Evolutionary conservation across 192 early-diverging fungal genomes (phyloP).

Genomic region (Coemansia sp.): DNA sequence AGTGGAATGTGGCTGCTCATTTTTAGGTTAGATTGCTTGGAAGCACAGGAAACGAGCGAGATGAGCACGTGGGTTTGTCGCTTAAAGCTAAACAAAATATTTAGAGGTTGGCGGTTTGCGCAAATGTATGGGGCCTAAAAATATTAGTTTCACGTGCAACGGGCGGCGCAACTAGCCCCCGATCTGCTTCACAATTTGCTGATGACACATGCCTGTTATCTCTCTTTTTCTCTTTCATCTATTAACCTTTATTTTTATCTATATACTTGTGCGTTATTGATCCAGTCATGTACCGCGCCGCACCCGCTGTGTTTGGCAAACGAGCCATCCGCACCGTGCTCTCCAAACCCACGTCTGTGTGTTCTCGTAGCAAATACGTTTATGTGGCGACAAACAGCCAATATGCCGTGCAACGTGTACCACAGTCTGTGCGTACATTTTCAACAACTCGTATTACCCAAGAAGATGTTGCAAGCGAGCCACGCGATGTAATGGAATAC

Average conservation of each 20-base stretch:
- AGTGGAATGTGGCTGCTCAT: constrained; percentile 54
- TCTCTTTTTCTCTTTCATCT: constrained; percentile 1
- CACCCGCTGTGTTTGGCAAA: neutral
- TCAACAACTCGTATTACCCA: neutral
- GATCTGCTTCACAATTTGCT: too few species aligned
- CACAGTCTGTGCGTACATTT: neutral
- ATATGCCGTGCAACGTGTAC: neutral
- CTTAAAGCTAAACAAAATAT: neutral
- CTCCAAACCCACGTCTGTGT: too few species aligned
- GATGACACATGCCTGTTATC: too few species aligned
- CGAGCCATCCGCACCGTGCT: neutral
- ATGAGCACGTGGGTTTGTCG: neutral
- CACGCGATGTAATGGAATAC: constrained; percentile 79
- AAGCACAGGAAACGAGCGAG: neutral
- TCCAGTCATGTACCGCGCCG: neutral
- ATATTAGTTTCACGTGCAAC: too few species aligned
- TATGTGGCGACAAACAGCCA: neutral
- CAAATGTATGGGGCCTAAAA: too few species aligned
- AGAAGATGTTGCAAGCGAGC: constrained; percentile 25
- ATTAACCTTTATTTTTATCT: neutral
- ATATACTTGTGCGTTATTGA: neutral
- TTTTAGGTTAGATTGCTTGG: neutral
- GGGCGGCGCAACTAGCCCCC: too few species aligned
- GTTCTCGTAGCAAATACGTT: too few species aligned
- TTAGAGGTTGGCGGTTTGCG: neutral